Evolutionary conservation across 768 basidiomycete species (phyloP), one percentile per base, ranked within the genome.

Genomic region (Phylloporus arenicola): DNA sequence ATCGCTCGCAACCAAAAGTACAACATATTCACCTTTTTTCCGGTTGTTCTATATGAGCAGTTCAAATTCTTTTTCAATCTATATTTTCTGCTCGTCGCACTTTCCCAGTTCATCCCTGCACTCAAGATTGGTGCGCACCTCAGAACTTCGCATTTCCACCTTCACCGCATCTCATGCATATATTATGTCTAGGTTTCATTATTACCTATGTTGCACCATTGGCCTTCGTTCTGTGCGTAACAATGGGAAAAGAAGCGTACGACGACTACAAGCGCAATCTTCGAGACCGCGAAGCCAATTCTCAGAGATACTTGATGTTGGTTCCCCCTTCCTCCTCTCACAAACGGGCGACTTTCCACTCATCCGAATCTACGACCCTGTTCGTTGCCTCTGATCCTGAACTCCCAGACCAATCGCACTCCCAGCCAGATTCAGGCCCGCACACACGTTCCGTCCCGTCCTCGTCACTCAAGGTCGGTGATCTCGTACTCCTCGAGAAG

Each of bases 11-110:
- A 99, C 61, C 95, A 98, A 70, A 99, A 99, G 74, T 98, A 98
- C 77, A 95, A 94, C 65, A 76, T 88, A 47, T 80, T 91, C 72
- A 92, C 90, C n/a, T 99, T 99, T 75, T 79, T 99, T 10, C 96
- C 96, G 3, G 81, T 97, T 57, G 94, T 98, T 40, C 82, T 98
- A 67, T 98, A 97, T 68, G 94, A 98, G 68, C 95, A 98, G 67
- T 99, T 98, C 85, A 98, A 97, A 70, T 97, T 95, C 77, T 99
- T 99, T 75, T 98, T 96, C 82, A 99, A 98, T 65, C 78, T 97
- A 7, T 99, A 98, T 69, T 99, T 99, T 65, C 81, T 98, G 11
- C 84, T 98, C 20, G 96, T 99, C 33, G 96, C 96, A 0, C 76
- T 98, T 8, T 92, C 89, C 9, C 96, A 98, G 68, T 96, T 99